Evolutionary conservation across 306 rosid species (phyloP).

Genomic region (Castanopsis chinensis): DNA sequence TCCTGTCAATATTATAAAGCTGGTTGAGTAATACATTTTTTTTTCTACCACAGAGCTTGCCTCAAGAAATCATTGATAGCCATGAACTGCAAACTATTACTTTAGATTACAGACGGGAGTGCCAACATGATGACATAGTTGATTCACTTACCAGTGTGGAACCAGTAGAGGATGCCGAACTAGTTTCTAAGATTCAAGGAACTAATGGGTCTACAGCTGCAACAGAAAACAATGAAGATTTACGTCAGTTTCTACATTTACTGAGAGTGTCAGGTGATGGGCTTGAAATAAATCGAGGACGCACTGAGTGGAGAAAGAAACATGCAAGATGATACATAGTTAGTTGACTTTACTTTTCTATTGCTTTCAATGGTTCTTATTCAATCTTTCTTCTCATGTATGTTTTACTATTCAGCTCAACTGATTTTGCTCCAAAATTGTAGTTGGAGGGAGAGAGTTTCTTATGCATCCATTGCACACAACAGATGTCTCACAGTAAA

Average conservation of each 20-base stretch:
- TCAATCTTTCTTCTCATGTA: not conserved
- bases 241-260: conserved; percentile 69
- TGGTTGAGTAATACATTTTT: conserved; percentile 2
- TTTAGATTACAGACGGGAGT: conserved; percentile 92
- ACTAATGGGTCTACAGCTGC: conserved; percentile 54
- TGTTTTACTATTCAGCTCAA: not conserved
- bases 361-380: not conserved
- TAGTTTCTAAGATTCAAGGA: conserved; percentile 38
- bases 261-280: conserved; percentile 68
- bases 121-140: conserved; percentile 73
- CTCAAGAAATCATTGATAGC: conserved; percentile 85
- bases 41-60: conserved; percentile 64
- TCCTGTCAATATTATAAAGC: conserved; percentile 4
- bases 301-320: conserved; percentile 93
- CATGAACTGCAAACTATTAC: conserved; percentile 83
- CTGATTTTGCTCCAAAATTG: not conserved
- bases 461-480: too few relatives aligned
- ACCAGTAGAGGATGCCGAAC: conserved; percentile 34
- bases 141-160: conserved; percentile 80
- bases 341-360: conserved; percentile 3
- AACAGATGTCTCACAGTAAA: too few relatives aligned
- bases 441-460: not conserved
- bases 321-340: conserved; percentile 49
- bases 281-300: conserved; percentile 83
- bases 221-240: conserved; percentile 32